Conservation (phyloP, 1,139 yeast species). For the Debaryomyces subglobosus region DNA sequence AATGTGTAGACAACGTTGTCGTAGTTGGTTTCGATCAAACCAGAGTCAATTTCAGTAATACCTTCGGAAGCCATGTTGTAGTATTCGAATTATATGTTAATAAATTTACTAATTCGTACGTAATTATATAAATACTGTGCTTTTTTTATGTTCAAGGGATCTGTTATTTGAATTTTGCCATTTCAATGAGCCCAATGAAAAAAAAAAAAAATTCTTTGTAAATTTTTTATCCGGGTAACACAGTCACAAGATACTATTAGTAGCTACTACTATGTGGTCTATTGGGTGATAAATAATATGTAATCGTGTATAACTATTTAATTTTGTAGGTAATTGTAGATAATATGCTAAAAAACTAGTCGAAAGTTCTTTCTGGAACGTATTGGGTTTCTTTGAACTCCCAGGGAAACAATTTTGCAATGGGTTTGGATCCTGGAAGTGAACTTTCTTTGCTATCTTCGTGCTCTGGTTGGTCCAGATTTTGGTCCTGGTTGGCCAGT, state of each 20-base stretch:
- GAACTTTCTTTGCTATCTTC: neutral
- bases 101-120: conserved; percentile 5
- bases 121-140: conserved; percentile 1
- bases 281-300: neutral
- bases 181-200: conserved; percentile 8
- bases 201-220: conserved; percentile 10
- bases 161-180: conserved; percentile 2
- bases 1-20: conserved; percentile 92
- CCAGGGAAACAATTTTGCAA: conserved; percentile 42
- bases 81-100: conserved; percentile 10
- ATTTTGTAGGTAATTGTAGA: neutral
- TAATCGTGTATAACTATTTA: neutral
- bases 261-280: neutral
- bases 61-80: conserved; percentile 51
- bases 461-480: neutral
- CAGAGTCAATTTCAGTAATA: conserved; percentile 81
- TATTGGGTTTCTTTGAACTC: conserved; percentile 25
- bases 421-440: neutral
- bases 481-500: neutral
- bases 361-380: conserved; percentile 35
- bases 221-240: conserved; percentile 27
- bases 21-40: conserved; percentile 93
- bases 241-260: conserved; percentile 4
- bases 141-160: conserved; percentile 3
- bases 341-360: conserved; percentile 13